Conservation (phyloP, 345 rosid genomes). For the Durio zibethinus region DNA sequence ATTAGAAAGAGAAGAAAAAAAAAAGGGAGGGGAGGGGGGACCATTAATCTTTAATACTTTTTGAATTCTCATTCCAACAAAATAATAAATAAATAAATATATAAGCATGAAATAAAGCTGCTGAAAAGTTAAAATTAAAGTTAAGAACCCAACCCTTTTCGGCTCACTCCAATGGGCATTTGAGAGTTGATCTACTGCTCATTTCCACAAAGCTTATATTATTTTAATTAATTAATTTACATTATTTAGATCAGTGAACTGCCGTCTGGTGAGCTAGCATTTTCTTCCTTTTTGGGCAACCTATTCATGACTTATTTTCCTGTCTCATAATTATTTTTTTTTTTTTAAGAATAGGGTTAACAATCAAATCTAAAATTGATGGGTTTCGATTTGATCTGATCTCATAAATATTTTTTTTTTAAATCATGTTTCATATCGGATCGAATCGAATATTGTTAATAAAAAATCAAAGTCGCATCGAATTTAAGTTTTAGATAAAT, state of each 20-base stretch:
- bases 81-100: background rate
- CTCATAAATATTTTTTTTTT: too few species aligned
- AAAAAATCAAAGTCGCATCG: too few species aligned
- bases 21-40: background rate
- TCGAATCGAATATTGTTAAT: too few species aligned
- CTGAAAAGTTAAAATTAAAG: constrained; percentile 4
- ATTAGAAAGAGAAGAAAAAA: background rate
- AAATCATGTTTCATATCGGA: too few species aligned
- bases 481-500: too few species aligned
- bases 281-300: background rate
- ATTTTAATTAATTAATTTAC: background rate
- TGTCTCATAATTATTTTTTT: background rate
- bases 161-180: background rate
- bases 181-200: background rate
- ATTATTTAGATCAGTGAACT: background rate
- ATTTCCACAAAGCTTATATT: background rate
- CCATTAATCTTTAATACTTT: background rate
- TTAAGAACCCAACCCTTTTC: background rate
- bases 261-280: background rate
- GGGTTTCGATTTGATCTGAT: too few species aligned
- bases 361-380: too few species aligned
- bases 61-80: background rate
- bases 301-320: background rate
- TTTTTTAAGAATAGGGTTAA: too few species aligned
- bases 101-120: constrained; percentile 13